Percentiles rank a stretch among this genome's conserved stretches.
Conservation (phyloP, 2,329 filamentous ascomycete genomes). For the Phaeosphaeria sp. region DNA sequence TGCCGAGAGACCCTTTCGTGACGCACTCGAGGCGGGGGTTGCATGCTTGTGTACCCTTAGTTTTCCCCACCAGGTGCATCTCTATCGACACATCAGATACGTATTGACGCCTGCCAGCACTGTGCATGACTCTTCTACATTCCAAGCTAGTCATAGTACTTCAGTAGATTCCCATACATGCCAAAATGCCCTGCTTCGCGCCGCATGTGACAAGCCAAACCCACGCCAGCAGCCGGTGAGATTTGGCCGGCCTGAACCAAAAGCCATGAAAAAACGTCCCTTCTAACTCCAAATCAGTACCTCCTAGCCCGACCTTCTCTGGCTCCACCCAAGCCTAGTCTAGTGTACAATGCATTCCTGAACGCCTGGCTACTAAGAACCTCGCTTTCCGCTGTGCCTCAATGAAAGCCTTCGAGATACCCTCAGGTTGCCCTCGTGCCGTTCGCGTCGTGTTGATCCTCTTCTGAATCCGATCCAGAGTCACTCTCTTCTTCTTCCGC, state of each 20-base stretch:
- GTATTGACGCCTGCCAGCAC: not conserved
- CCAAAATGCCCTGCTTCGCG: conserved; percentile 10
- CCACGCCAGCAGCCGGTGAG: conserved; percentile 9
- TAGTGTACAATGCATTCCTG: conserved; percentile 25
- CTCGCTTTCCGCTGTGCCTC: conserved; percentile 8
- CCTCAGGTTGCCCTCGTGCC: conserved; percentile 23
- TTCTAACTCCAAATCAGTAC: conserved; percentile 27
- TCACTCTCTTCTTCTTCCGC: conserved; percentile 46
- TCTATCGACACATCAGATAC: not conserved
- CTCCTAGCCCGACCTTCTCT: conserved; percentile 14
- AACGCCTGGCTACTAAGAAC: conserved; percentile 20
- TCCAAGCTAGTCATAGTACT: not conserved
- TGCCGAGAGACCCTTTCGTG: conserved; percentile 11
- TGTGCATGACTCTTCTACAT: conserved; percentile 4
- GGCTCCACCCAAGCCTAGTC: conserved; percentile 12
- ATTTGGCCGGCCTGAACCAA: conserved; percentile 12
- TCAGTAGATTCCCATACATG: conserved; percentile 7
- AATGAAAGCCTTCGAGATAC: not conserved
- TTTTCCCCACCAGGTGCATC: not conserved
- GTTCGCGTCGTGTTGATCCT: conserved; percentile 21
- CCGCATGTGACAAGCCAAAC: conserved; percentile 11
- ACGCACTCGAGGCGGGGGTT: conserved; percentile 8
- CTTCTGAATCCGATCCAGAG: conserved; percentile 41
- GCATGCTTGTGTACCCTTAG: conserved; percentile 1
- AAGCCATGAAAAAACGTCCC: conserved; percentile 10